Base-by-base conservation (phyloP, 805 yeast genomes). In the Yamadazyma akitaensis region DNA sequence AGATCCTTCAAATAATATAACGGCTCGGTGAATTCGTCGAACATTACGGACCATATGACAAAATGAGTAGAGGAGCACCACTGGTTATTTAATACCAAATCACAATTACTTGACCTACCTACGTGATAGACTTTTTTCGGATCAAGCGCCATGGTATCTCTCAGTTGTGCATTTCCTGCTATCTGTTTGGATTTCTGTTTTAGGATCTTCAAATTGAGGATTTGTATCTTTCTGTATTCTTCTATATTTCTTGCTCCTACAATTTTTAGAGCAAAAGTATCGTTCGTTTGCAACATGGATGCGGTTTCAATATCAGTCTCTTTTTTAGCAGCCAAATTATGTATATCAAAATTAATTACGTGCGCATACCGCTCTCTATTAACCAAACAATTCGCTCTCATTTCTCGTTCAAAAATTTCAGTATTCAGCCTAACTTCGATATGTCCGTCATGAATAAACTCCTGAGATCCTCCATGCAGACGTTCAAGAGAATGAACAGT, bases 11-110 rank as follows among this genome's bases (percentile, higher is more conserved):
- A 51, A 53, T 80, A 81, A 14, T 74, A 67, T 49, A 79, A 50
- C 0, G 81, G 79, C 1, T 68, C 55, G 6, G 74, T 68, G 4
- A 64, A 62, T 0, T 70, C 70, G 55, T 80, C 84, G 56, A 81
- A 81, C 36, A 73, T 64, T 3, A 75, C 63, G 0, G 65, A 61
- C 82, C 82, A 78, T 4, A 78, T 51, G 7, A 62, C 51, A 44
- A 79, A 80, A 53, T 81, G 86, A 0, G 63, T 46, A 2, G 67
- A 53, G 0, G 84, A 79, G 2, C 80, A 60, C 2, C 70, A 63
- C 0, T 68, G 64, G 49, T 74, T 67, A 3, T 57, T 45, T 2
- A 75, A 36, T 2, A 65, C 50, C 6, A 76, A 36, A 6, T 70
- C 58, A 46, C 64, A 67, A 5, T 17, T 16, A 1, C 45, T 48